These are phyloP conservation scores for Cyberlindnera amylophila DNA, from an alignment of 805 yeast species.

Conservation along the genomic window DNA sequence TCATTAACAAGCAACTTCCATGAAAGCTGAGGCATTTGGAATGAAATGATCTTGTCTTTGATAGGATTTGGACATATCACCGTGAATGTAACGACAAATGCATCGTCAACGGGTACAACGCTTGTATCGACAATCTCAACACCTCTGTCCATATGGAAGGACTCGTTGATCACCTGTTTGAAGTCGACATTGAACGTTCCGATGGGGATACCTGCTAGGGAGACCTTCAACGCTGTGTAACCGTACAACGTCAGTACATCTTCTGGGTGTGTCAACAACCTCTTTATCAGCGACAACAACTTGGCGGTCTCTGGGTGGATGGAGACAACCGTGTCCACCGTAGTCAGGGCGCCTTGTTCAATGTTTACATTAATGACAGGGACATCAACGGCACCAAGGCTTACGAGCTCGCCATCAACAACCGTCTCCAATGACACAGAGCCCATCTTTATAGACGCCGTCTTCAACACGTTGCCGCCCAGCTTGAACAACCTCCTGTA, in stretches of 20 bases:
- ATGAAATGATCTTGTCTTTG: slow-evolving; percentile 16
- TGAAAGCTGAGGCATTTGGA: slow-evolving; percentile 32
- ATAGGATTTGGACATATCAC: slow-evolving; percentile 23
- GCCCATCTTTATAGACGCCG: slow-evolving; percentile 29
- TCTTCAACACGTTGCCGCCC: slow-evolving; percentile 31
- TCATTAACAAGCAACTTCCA: slow-evolving; percentile 37
- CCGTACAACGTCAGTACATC: slow-evolving; percentile 32
- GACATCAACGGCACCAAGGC: slow-evolving; percentile 32
- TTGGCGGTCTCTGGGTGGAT: slow-evolving; percentile 33
- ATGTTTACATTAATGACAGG: slow-evolving; percentile 33
- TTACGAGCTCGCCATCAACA: slow-evolving; percentile 17
- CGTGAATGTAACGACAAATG: slow-evolving; percentile 20
- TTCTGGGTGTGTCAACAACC: slow-evolving; percentile 30
- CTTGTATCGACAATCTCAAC: slow-evolving; percentile 24
- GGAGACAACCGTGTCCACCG: slow-evolving; percentile 28
- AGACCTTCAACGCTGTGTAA: slow-evolving; percentile 30
- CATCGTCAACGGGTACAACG: slow-evolving; percentile 22
- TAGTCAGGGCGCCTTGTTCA: slow-evolving; percentile 26
- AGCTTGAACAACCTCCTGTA: slow-evolving; percentile 27
- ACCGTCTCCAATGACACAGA: slow-evolving; percentile 30
- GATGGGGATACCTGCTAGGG: slow-evolving; percentile 33
- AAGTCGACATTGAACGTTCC: slow-evolving; percentile 30
- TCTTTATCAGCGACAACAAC: slow-evolving; percentile 31
- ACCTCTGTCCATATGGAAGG: slow-evolving; percentile 19
- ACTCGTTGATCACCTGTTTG: slow-evolving; percentile 27